These are phyloP conservation scores for Naegleria gruberi DNA, from an alignment of 208 protist species.

Conservation along the genomic window DNA sequence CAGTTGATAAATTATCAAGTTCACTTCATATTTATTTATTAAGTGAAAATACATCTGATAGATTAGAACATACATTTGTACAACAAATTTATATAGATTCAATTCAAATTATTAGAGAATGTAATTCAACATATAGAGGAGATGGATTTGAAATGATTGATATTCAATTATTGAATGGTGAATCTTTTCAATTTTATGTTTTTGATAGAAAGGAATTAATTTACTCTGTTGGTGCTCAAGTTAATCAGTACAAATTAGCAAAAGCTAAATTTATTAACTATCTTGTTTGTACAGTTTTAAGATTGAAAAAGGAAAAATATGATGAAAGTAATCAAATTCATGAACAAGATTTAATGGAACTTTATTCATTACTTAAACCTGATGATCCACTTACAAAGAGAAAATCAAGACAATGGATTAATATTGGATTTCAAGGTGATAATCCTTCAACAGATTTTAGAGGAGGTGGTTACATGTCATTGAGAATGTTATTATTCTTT, in stretches of 20 bases:
- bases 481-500: constrained; percentile 63
- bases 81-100: neutral
- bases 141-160: neutral
- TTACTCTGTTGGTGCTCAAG: neutral
- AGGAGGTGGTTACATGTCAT: constrained; percentile 61
- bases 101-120: neutral
- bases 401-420: constrained; percentile 48
- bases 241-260: neutral
- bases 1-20: neutral
- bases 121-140: neutral
- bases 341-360: neutral
- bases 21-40: neutral
- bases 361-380: neutral
- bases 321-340: neutral
- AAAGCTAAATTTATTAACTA: neutral
- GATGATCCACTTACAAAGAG: neutral
- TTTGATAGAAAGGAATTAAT: constrained; percentile 5
- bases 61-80: neutral
- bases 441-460: constrained; percentile 74
- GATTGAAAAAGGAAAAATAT: neutral
- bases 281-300: neutral
- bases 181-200: neutral
- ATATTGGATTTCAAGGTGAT: constrained; percentile 70
- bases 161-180: neutral
- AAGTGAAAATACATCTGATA: neutral